phyloP scores from a whole-genome alignment of 495 filamentous ascomycete species.

The Lophium mytilinum region DNA sequence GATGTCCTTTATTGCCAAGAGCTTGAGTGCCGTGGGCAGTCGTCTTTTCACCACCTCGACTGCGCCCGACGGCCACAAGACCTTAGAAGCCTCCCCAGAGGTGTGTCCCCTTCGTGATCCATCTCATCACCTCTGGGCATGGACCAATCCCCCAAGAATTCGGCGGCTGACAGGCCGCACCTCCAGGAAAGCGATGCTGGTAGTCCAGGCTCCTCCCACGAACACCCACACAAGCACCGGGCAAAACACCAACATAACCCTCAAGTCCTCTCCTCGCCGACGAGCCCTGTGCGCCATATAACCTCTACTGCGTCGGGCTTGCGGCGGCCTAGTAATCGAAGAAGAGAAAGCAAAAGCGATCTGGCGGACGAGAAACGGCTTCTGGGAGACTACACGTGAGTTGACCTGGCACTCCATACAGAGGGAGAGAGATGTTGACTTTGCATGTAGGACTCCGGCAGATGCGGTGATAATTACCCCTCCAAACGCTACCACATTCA shows the following conservation, averaged over 20 bases:
- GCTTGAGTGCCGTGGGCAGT: background rate
- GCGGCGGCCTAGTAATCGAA: background rate
- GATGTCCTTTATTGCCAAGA: background rate
- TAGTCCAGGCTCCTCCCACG: too few relatives aligned
- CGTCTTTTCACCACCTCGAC: background rate
- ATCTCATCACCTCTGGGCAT: too few relatives aligned
- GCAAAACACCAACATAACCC: too few relatives aligned
- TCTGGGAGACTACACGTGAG: slow-evolving; percentile 1
- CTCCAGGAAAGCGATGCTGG: too few relatives aligned
- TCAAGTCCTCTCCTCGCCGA: too few relatives aligned
- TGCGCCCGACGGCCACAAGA: background rate
- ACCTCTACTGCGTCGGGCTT: too few relatives aligned
- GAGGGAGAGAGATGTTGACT: background rate
- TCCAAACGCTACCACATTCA: background rate
- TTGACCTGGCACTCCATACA: background rate
- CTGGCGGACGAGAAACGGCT: background rate
- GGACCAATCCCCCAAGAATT: too few relatives aligned
- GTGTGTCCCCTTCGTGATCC: background rate
- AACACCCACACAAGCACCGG: too few relatives aligned
- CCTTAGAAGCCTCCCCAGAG: background rate
- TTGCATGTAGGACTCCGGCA: background rate
- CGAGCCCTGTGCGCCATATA: too few relatives aligned
- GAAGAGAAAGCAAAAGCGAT: background rate
- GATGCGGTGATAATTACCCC: background rate
- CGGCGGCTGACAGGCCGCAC: too few relatives aligned